Percentiles rank a stretch among this genome's conserved stretches.
phyloP scores from a whole-genome alignment of 1,139 yeast species.

The Candida freyschussii region DNA sequence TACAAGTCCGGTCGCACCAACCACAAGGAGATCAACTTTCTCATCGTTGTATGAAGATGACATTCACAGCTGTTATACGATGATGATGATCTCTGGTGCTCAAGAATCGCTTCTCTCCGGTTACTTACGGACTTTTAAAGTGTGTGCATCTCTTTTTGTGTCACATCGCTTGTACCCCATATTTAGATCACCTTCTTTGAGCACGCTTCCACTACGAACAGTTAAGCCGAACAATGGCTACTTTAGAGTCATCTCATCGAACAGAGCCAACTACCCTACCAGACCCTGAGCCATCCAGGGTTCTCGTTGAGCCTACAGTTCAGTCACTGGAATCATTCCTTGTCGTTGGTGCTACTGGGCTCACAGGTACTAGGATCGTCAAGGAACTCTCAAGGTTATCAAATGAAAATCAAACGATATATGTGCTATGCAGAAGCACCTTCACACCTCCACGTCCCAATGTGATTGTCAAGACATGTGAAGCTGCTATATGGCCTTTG shows the following conservation, averaged over 20 bases:
- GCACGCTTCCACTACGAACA: too few relatives aligned
- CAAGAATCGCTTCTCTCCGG: too few relatives aligned
- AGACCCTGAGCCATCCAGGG: not conserved
- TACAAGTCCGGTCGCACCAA: conserved; percentile 21
- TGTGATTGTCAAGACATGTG: conserved; percentile 8
- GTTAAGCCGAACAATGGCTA: too few relatives aligned
- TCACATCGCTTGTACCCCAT: too few relatives aligned
- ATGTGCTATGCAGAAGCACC: conserved; percentile 11
- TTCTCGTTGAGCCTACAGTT: not conserved
- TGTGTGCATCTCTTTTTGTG: too few relatives aligned
- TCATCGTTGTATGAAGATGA: too few relatives aligned
- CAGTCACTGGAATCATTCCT: conserved; percentile 2
- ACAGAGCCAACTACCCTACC: not conserved
- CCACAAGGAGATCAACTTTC: conserved; percentile 9
- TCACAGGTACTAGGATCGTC: conserved; percentile 15
- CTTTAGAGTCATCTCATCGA: not conserved
- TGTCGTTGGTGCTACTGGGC: conserved; percentile 19
- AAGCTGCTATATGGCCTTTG: conserved; percentile 9
- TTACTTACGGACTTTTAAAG: too few relatives aligned
- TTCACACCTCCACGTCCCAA: conserved; percentile 8
- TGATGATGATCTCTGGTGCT: too few relatives aligned
- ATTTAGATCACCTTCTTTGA: too few relatives aligned
- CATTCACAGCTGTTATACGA: too few relatives aligned
- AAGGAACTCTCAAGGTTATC: conserved; percentile 8
- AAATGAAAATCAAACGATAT: conserved; percentile 6